Evolutionary conservation across 305 asterid genomes (phyloP), one percentile per base, ranked within the genome.

Genomic region (Solanum chacoense): DNA sequence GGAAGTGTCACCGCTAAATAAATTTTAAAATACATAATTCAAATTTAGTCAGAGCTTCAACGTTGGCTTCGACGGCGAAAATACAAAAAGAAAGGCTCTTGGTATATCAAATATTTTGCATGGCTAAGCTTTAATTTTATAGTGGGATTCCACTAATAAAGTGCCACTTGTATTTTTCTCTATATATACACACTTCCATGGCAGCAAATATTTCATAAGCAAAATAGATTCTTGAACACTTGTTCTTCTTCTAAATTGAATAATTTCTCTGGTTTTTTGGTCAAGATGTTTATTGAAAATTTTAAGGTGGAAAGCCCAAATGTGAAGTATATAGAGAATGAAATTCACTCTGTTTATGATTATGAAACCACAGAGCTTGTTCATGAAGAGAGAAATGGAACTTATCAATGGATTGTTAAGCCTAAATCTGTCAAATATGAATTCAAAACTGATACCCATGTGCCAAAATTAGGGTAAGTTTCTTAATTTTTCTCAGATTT

Each of bases 251-350:
- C 55, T 63, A 16, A 14, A 80, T 28, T 88, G 32, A 22, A 65
- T 7, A n/a, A 4, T 28, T 74, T 22, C 50, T 45, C 32, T 16
- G 76, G 9, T 22, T 13, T n/a, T 24, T 18, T 22, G 1, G 1
- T 7, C 40, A 86, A 36, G 22, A 97, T 97, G 99, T 97, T 97
- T 38, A 95, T 97, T 75, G 98, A 97, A 59, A 94, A 91, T 91
- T 97, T 96, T 91, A 95, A 96, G 89, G 98, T 97, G 18, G 99
- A 97, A n/a, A 95, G 99, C 93, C 98, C 99, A 2, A 95, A 97
- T 87, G 99, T 97, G 11, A 93, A 92, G 91, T 96, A 97, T 95
- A 87, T 94, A 2, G 98, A 94, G 32, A 84, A 18, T 63, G 99
- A 97, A 94, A 95, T 97, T 91, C 94, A 92, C 7, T 95, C 98